Percentiles rank a stretch among this genome's conserved stretches.
These are phyloP conservation scores for Paramecium bursaria DNA, from an alignment of 73 alveolate genomes.

Conservation along the genomic window DNA sequence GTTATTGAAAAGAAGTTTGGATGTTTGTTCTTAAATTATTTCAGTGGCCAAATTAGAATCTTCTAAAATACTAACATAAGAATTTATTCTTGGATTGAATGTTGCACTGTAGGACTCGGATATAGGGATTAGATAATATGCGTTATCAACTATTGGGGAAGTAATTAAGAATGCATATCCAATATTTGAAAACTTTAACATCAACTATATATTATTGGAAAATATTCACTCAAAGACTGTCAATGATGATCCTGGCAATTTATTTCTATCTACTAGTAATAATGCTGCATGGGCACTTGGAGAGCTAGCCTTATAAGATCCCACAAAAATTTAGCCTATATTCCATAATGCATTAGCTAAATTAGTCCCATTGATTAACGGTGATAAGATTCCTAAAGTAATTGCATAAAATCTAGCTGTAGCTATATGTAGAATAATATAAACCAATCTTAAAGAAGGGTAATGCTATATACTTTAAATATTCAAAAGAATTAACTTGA, in stretches of 20 bases:
- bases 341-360: neutral
- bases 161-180: too few relatives aligned
- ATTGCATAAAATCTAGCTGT: neutral
- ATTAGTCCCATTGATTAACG: constrained; percentile 5
- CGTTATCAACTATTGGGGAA: constrained; percentile 37
- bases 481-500: constrained; percentile 20
- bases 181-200: too few relatives aligned
- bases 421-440: neutral
- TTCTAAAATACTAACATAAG: neutral
- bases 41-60: neutral
- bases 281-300: constrained; percentile 61
- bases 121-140: constrained; percentile 36
- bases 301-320: constrained; percentile 47
- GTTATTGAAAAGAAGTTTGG: constrained; percentile 4
- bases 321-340: neutral
- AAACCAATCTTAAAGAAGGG: neutral
- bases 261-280: constrained; percentile 32
- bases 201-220: too few relatives aligned
- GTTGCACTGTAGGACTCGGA: constrained; percentile 30
- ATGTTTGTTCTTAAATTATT: constrained; percentile 11
- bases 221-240: too few relatives aligned
- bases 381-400: neutral
- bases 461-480: neutral
- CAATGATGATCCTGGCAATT: neutral
- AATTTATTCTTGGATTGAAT: neutral